Conservation (phyloP, 2,329 filamentous ascomycete genomes). For the Penicillium fuscoglaucum region DNA sequence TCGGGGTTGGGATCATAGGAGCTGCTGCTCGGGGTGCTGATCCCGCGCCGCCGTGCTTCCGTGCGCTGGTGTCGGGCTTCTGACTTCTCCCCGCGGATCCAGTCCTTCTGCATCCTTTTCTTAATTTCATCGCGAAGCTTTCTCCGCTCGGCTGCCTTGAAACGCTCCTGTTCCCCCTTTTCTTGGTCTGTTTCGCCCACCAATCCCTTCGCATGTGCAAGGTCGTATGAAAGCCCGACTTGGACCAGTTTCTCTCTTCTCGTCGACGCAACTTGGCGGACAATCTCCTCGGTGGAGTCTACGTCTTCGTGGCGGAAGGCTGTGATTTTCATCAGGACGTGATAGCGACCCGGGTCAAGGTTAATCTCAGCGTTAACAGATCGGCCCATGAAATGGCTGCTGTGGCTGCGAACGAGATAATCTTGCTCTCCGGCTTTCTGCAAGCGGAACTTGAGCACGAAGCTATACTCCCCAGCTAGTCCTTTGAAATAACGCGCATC, state of each 20-base stretch:
- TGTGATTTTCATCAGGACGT: constrained; percentile 72
- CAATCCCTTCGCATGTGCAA: constrained; percentile 48
- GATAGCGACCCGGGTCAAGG: constrained; percentile 73
- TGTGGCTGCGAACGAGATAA: constrained; percentile 59
- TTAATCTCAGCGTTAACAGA: constrained; percentile 76
- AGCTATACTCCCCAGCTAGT: constrained; percentile 58
- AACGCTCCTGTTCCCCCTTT: constrained; percentile 34
- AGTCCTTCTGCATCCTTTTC: constrained; percentile 43
- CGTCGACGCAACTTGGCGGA: constrained; percentile 63
- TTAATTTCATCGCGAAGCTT: constrained; percentile 42
- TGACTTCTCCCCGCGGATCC: constrained; percentile 43
- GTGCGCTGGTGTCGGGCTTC: constrained; percentile 33
- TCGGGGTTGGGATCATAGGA: constrained; percentile 9
- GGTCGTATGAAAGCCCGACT: constrained; percentile 48
- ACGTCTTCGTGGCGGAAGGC: constrained; percentile 58
- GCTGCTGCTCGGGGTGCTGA: constrained; percentile 13
- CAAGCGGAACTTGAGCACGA: constrained; percentile 59
- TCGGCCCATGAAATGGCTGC: constrained; percentile 64
- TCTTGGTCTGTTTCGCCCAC: constrained; percentile 42
- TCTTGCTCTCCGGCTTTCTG: constrained; percentile 62
- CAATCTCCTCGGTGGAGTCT: constrained; percentile 64
- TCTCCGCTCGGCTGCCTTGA: constrained; percentile 35
- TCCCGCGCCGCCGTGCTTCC: constrained; percentile 31
- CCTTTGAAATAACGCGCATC: constrained; percentile 63
- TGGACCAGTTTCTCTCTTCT: constrained; percentile 68